These are phyloP conservation scores for Pichia sp. DNA, from an alignment of 1,139 yeast species.

Conservation along the genomic window DNA sequence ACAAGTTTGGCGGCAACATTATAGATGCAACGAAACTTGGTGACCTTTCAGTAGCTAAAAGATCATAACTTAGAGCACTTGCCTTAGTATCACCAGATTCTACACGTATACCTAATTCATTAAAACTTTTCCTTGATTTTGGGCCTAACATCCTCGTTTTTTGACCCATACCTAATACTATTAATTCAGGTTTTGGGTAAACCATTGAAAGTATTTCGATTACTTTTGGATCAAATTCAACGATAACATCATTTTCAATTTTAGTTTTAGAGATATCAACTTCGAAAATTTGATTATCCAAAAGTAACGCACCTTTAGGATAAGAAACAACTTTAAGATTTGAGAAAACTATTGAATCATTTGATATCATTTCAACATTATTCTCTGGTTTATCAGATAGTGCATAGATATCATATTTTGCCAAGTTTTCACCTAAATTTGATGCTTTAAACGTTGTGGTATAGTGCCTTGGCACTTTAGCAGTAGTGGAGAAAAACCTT, in stretches of 20 bases:
- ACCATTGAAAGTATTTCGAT: conserved; percentile 48
- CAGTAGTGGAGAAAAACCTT: conserved; percentile 13
- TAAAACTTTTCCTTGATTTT: conserved; percentile 41
- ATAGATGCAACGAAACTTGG: conserved; percentile 65
- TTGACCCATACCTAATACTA: conserved; percentile 64
- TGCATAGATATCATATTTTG: conserved; percentile 33
- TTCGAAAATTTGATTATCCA: conserved; percentile 60
- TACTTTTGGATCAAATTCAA: conserved; percentile 28
- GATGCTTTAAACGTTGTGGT: conserved; percentile 27
- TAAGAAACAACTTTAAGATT: conserved; percentile 39
- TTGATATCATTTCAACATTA: conserved; percentile 39
- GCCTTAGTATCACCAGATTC: conserved; percentile 61
- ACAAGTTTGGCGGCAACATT: conserved; percentile 63
- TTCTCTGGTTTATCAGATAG: conserved; percentile 32
- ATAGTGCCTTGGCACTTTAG: conserved; percentile 16
- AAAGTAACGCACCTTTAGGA: conserved; percentile 53
- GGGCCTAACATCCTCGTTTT: conserved; percentile 57
- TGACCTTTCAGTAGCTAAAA: conserved; percentile 66
- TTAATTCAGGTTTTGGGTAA: conserved; percentile 72
- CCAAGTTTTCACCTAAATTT: conserved; percentile 29
- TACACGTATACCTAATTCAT: conserved; percentile 55
- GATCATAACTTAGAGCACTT: conserved; percentile 66
- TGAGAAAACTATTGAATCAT: conserved; percentile 40
- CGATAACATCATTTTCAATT: conserved; percentile 30
- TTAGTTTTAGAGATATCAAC: conserved; percentile 36